Base-by-base conservation (phyloP, 2,329 filamentous ascomycete species). In the Ascocoryne sarcoides region DNA sequence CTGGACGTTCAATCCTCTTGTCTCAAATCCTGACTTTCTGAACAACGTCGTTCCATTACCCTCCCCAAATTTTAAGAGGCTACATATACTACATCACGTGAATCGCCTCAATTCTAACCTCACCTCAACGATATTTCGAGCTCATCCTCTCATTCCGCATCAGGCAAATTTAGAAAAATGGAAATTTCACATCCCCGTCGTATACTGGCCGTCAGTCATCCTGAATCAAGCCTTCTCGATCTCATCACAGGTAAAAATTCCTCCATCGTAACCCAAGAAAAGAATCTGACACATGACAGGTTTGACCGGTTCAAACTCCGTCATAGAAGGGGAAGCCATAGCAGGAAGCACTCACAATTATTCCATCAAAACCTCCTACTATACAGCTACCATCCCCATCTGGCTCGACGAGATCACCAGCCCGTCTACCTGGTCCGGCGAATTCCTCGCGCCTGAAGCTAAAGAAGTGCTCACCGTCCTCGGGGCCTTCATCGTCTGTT, bases 381-480 rank as follows among this genome's bases (percentile, higher is more conserved):
- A 82, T 63, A 67, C 61, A 17, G 69, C 75, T 39, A 65, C 65
- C 0, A 65, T 83, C 3, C 76, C 79, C 32, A 66, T 83, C 49
- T 84, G 79, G 79, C 66, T 83, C n/a, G 79, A 84, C 53, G 65
- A 79, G 33, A 66, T 79, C 43, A 53, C 65, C 4, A 37, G 44
- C 9, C 48, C 56, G 2, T 15, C 40, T 9, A 32, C 35, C 26
- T 83, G 79, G 79, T 64, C 73, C 0, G 57, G 58, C 2, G 70
- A 73, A 0, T 83, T 82, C 50, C 66, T 81, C 1, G 69, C 71
- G 0, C 60, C 68, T 0, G 79, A 82, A 53, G 79, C 79, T 0
- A 65, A 63, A 40, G 78, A 82, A 56, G 79, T 84, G 0, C 68
- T 82, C 2, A 62, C 62, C 0, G 78, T 73, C 1, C 62, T 84